A percentile compares a stretch with the other conserved stretches of the same genome.
phyloP scores from a whole-genome alignment of 2,329 filamentous ascomycete genomes.

The Exophiala xenobiotica region DNA sequence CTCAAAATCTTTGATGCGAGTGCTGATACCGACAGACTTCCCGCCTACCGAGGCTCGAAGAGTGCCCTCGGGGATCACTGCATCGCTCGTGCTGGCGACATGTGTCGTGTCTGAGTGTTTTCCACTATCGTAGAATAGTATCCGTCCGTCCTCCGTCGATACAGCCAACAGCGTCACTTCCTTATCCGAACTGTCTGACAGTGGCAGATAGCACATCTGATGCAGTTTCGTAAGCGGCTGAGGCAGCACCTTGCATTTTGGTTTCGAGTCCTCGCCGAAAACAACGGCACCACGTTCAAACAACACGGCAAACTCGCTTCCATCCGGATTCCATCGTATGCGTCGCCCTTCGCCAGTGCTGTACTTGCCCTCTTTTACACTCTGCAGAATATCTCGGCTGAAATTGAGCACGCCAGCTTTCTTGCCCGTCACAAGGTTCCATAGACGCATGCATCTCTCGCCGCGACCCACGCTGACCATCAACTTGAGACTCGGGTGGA shows the following conservation, averaged over 20 bases:
- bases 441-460: constrained; percentile 87
- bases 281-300: constrained; percentile 84
- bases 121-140: constrained; percentile 76
- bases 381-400: constrained; percentile 66
- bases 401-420: constrained; percentile 93
- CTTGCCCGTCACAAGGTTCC: constrained; percentile 95
- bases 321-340: constrained; percentile 74
- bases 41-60: constrained; percentile 78
- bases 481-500: constrained; percentile 93
- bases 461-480: constrained; percentile 91
- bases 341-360: constrained; percentile 77
- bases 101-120: constrained; percentile 31
- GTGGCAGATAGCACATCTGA: constrained; percentile 68
- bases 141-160: constrained; percentile 85
- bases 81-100: constrained; percentile 44
- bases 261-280: constrained; percentile 76
- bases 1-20: constrained; percentile 86
- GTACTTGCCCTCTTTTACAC: constrained; percentile 73
- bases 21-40: constrained; percentile 62
- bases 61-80: constrained; percentile 59
- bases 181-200: constrained; percentile 44
- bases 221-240: constrained; percentile 76
- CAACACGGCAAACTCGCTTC: constrained; percentile 81
- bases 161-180: constrained; percentile 63
- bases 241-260: constrained; percentile 71